Base-by-base conservation (phyloP, 805 yeast species). In the Allodekkera sacchari region DNA sequence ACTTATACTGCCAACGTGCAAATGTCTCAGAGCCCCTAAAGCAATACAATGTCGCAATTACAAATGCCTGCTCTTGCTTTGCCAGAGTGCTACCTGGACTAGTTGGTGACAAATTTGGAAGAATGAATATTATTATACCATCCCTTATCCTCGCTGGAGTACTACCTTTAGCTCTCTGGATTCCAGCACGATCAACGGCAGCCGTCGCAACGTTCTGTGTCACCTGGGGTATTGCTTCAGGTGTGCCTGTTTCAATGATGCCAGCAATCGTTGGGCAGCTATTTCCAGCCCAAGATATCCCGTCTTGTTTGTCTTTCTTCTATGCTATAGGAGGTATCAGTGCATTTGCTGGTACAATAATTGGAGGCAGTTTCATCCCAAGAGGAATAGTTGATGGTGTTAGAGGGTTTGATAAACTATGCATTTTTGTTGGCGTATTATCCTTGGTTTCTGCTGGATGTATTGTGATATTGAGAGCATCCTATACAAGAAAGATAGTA, bases 11-110 rank as follows among this genome's bases (percentile, higher is more conserved):
- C 47, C 57, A 66, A 10, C 50, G 76, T 43, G 66, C 74, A 2
- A 66, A 68, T 28, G 71, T 66, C 41, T 61, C 75, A 9, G 55
- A 59, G 71, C 3, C 54, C 64, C 15, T 73, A 64, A 7, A 50
- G 69, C 3, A 69, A 71, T 27, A 68, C 66, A 73, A 55, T 68
- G 26, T 70, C 66, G 39, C 46, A 8, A 43, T 45, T 8, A 32
- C 43, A 13, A 43, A 40, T 30, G 64, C 69, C 2, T 77, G 78
- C 4, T 64, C 67, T 3, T 49, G 63, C 12, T 25, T 68, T 19
- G 75, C 74, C 2, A 56, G 82, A 43, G 74, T 81, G 2, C 6
- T 57, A 1, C 63, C 69, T 5, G 82, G 83, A 2, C 43, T 55
- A 16, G 14, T 68, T 9, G 59, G 70, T 1, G 82, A 76, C 43